A percentile compares a stretch with the other conserved stretches of the same genome.
Evolutionary conservation across 2,329 filamentous ascomycete genomes (phyloP).

Genomic region (Neoarthrinium moseri): DNA sequence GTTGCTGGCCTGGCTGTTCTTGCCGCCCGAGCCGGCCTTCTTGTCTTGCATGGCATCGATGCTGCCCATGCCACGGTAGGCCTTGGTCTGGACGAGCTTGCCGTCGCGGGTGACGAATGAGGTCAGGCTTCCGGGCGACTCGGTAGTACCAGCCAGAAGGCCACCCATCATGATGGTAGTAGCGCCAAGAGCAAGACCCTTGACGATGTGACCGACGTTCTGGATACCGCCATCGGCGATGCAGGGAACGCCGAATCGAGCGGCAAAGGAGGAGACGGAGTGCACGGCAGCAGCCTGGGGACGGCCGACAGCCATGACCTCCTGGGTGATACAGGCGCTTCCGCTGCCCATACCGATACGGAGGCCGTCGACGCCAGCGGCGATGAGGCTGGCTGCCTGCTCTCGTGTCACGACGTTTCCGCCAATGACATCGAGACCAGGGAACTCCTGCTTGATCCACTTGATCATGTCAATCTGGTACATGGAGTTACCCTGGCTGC

Average conservation of each 20-base stretch:
- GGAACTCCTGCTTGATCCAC: conserved; percentile 86
- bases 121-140: conserved; percentile 77
- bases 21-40: conserved; percentile 77
- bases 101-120: conserved; percentile 96
- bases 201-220: conserved; percentile 98
- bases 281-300: conserved; percentile 93
- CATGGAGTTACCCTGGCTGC: conserved; percentile 96
- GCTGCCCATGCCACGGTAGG: conserved; percentile 97
- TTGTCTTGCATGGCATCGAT: conserved; percentile 99
- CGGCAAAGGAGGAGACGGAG: conserved; percentile 85
- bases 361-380: conserved; percentile 90
- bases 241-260: conserved; percentile 92
- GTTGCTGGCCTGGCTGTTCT: conserved; percentile 77
- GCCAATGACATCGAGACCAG: conserved; percentile 88
- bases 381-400: conserved; percentile 89
- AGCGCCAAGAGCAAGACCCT: conserved; percentile 91
- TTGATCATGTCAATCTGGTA: conserved; percentile 99
- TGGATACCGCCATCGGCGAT: conserved; percentile 98
- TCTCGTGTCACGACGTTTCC: conserved; percentile 98
- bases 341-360: conserved; percentile 99
- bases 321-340: conserved; percentile 97
- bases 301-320: conserved; percentile 98
- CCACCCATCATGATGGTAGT: conserved; percentile 99
- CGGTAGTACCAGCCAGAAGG: conserved; percentile 92
- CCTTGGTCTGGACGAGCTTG: conserved; percentile 98